Evolutionary conservation across 139 green algal genomes (phyloP), one percentile per base, ranked within the genome.

Genomic region (Deuterostichococcus epilithicus): DNA sequence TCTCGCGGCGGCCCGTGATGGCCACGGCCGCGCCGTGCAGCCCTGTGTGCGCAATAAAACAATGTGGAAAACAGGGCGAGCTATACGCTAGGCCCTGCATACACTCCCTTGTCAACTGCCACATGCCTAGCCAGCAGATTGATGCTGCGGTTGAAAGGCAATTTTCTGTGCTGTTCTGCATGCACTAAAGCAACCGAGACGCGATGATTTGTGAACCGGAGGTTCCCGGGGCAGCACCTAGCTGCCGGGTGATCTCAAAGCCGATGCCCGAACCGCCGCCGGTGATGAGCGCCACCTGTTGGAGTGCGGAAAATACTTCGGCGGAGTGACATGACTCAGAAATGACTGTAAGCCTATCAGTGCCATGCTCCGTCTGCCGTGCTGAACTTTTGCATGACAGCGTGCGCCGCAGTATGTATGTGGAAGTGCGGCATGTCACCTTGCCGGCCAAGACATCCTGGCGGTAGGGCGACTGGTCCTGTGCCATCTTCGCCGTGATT

Each of bases 181-280:
- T 32, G 26, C 20, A 68, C 13, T 34, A 68, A n/a, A 68, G 45
- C 13, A 13, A 60, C 45, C 13, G 18, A 60, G 15, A 68, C 15
- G 59, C 4, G 59, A 5, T 68, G 59, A 68, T n/a, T n/a, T 32
- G 25, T n/a, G 59, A 34, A 22, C 13, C 15, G 45, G 22, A 33
- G 30, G 32, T 13, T 37, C n/a, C n/a, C n/a, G n/a, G n/a, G n/a
- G n/a, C n/a, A 4, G 70, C 70, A 95, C 92, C 92, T 15, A 97
- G 88, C 77, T 97, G 92, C 6, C 88, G 83, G 0, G 88, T 83
- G 45, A 97, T 97, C 75, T 97, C 93, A 23, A 92, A 74, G 4
- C 93, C 93, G 25, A 97, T 97, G 47, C 93, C 93, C 4, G 88
- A 94, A 34, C 85, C 89, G 13, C 93, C 93, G 1, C 93, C 93